A percentile compares a stretch with the other conserved stretches of the same genome.
Conservation (phyloP, 1,284 basidiomycete species). For the Sporisorium reilianum region DNA sequence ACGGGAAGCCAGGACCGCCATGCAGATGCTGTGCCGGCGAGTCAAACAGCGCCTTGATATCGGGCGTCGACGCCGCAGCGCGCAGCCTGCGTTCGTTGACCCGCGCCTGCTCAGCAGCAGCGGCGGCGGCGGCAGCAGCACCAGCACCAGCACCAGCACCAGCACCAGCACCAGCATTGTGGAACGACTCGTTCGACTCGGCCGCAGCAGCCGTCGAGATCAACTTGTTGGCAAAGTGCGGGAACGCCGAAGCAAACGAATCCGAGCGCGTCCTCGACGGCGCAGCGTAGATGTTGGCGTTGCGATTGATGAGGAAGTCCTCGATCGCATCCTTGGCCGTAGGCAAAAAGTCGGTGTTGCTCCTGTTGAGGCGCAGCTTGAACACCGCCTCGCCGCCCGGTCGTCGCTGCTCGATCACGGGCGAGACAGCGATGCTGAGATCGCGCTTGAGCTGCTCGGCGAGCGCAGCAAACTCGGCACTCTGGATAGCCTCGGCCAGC, state of each 20-base stretch:
- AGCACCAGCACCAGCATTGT: conserved; percentile 27
- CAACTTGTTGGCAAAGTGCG: conserved; percentile 95
- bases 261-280: conserved; percentile 75
- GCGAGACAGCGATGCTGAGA: conserved; percentile 86
- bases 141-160: conserved; percentile 40
- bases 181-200: conserved; percentile 62
- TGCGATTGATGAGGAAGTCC: conserved; percentile 87
- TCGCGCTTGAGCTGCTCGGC: conserved; percentile 92
- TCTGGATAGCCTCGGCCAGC: conserved; percentile 79
- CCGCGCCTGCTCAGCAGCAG: conserved; percentile 69
- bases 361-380: conserved; percentile 93
- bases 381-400: conserved; percentile 79
- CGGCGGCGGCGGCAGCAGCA: conserved; percentile 22
- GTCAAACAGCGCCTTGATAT: conserved; percentile 93
- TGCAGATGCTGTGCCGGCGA: conserved; percentile 65
- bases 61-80: conserved; percentile 86
- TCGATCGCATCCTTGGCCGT: conserved; percentile 92
- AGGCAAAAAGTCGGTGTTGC: conserved; percentile 79
- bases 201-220: conserved; percentile 56
- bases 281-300: conserved; percentile 72
- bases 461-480: conserved; percentile 84
- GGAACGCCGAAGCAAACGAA: conserved; percentile 93
- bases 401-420: conserved; percentile 72
- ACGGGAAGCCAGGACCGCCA: conserved; percentile 69
- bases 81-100: conserved; percentile 81